A percentile compares a stretch with the other conserved stretches of the same genome.
Evolutionary conservation across 768 basidiomycete genomes (phyloP).

Genomic region (Paxillus rubicundulus): DNA sequence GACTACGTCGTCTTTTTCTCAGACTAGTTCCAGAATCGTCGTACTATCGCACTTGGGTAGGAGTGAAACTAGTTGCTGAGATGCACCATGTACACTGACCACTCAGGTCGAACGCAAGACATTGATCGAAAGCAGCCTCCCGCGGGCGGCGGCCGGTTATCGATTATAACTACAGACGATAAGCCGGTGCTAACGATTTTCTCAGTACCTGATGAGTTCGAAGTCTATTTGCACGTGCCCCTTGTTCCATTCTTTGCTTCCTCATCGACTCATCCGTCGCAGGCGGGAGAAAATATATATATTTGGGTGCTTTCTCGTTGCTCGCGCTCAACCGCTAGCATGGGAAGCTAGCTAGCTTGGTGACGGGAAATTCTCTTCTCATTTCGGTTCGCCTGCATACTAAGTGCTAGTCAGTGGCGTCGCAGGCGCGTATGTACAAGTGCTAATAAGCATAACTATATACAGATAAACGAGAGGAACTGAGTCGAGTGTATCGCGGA

Average conservation of each 20-base stretch:
- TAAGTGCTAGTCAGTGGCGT: background rate
- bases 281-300: constrained; percentile 3
- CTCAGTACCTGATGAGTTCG: constrained; percentile 6
- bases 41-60: background rate
- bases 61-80: background rate
- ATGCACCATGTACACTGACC: no score
- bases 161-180: background rate
- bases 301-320: background rate
- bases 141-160: background rate
- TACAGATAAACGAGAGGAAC: constrained; percentile 21
- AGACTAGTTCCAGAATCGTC: no score
- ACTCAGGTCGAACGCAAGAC: no score
- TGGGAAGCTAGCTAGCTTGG: background rate
- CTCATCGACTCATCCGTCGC: background rate
- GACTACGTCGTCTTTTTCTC: background rate
- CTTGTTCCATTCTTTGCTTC: constrained; percentile 5
- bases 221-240: constrained; percentile 11
- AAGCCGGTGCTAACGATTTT: constrained; percentile 3
- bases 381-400: constrained; percentile 14
- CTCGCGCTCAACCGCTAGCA: no score
- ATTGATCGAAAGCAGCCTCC: no score
- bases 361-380: constrained; percentile 8
- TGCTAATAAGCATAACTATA: constrained; percentile 33
- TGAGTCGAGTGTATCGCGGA: constrained; percentile 11
- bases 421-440: constrained; percentile 11